phyloP scores from a whole-genome alignment of 148 eudicot species.

The Persicaria tinctoria region DNA sequence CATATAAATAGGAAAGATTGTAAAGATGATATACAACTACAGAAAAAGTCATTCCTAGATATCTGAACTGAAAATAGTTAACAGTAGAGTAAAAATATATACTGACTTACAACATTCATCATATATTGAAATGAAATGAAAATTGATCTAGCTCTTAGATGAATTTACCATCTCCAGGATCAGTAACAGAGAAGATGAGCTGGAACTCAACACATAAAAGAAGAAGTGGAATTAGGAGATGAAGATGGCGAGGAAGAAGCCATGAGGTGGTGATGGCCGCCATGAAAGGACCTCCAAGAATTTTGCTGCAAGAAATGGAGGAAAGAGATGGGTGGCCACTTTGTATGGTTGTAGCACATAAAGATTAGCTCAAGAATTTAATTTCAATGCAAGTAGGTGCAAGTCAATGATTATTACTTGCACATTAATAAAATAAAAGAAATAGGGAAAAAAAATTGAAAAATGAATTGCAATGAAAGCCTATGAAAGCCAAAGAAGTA shows the following conservation, averaged over 20 bases:
- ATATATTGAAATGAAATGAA: too few relatives aligned
- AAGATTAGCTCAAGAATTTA: neutral
- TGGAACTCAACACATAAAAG: slow-evolving; percentile 12
- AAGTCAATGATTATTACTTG: neutral
- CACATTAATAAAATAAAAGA: neutral
- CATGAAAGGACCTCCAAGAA: slow-evolving; percentile 1
- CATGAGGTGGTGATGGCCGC: neutral
- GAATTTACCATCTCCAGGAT: slow-evolving; percentile 51
- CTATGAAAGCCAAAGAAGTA: too few relatives aligned
- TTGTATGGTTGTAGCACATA: neutral
- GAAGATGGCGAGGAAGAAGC: slow-evolving; percentile 14
- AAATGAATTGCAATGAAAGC: neutral
- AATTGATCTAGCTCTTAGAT: neutral
- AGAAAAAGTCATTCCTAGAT: too few relatives aligned
- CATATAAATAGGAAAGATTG: too few relatives aligned
- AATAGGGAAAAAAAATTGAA: neutral
- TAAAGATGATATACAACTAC: too few relatives aligned
- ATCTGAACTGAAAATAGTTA: too few relatives aligned
- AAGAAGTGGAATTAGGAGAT: neutral
- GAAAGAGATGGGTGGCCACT: slow-evolving; percentile 1
- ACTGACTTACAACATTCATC: too few relatives aligned
- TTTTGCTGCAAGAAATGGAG: neutral
- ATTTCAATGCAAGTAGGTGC: neutral
- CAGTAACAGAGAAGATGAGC: slow-evolving; percentile 34
- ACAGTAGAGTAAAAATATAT: too few relatives aligned